Percentiles rank a stretch among this genome's conserved stretches.
phyloP scores from a whole-genome alignment of 2,329 filamentous ascomycete species.

The Sporothrix curviconia region DNA sequence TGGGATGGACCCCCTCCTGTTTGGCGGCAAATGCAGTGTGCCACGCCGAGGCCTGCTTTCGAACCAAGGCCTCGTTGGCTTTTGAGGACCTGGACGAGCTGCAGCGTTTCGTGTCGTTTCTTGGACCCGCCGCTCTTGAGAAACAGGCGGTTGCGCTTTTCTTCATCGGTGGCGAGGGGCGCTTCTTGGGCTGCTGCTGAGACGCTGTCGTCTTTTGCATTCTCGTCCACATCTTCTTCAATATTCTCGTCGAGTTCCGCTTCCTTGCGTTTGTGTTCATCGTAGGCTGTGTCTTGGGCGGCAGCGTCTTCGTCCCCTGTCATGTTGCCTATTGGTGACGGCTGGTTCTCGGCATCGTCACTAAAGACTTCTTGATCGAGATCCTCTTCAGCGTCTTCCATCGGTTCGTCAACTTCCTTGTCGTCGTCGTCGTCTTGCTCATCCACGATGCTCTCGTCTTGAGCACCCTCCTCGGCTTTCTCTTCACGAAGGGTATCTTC shows the following conservation, averaged over 20 bases:
- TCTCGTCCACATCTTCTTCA: background rate
- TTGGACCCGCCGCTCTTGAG: slow-evolving; percentile 45
- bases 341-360: slow-evolving; percentile 12
- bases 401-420: no score
- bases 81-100: slow-evolving; percentile 44
- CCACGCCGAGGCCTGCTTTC: slow-evolving; percentile 20
- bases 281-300: background rate
- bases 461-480: background rate
- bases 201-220: background rate
- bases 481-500: slow-evolving; percentile 14
- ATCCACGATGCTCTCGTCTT: slow-evolving; percentile 10
- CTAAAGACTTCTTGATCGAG: background rate
- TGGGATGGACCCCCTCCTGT: background rate
- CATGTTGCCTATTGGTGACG: background rate
- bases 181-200: background rate
- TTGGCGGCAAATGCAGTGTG: slow-evolving; percentile 10
- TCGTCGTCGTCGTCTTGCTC: background rate
- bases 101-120: slow-evolving; percentile 52
- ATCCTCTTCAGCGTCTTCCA: background rate
- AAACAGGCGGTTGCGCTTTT: slow-evolving; percentile 37
- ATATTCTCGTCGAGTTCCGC: slow-evolving; percentile 10
- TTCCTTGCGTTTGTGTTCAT: background rate
- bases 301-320: slow-evolving; percentile 5
- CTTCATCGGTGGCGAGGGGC: slow-evolving; percentile 24
- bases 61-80: slow-evolving; percentile 24